Evolutionary conservation across 768 basidiomycete species (phyloP), one percentile per base, ranked within the genome.

Genomic region (Xerocomus potaroensis): DNA sequence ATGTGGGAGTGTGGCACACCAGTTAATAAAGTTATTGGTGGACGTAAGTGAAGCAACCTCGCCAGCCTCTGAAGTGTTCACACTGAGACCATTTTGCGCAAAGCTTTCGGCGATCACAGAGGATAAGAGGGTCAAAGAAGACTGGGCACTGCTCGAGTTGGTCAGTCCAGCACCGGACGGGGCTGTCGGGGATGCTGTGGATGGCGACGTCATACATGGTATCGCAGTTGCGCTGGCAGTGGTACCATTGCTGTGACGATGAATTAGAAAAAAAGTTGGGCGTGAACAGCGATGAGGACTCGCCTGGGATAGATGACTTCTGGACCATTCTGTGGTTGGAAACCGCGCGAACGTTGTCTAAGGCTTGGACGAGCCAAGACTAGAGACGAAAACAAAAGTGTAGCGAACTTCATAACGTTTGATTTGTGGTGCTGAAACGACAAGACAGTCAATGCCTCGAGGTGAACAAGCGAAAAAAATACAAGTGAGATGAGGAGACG

Each of bases 11-110:
- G 74, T 76, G 7, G 69, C 63, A 55, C 84, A 84, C 62, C 71
- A 82, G 68, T 84, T 83, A 67, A 84, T 84, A 62, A 83, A 88
- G 71, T 87, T 87, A 69, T 87, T 83, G 37, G 63, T 64, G n/a
- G 82, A 82, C 0, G 77, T 81, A 7, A 79, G 64, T 6, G 81
- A 83, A 12, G 79, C 68, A 19, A 74, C 72, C 63, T 82, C 73
- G 23, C 78, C 80, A 43, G 71, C 50, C 1, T 56, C 54, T 1
- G 68, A 51, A 18, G 60, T 53, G 22, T 49, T 56, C 19, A 32
- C 43, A 14, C 57, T 52, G 49, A 70, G 64, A 18, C 84, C 86
- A 49, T 79, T 60, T 37, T 78, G 66, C 14, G 67, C 72, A 48
- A 84, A 82, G n/a, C 77, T 77, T 4, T 58, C 50, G 11, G 79